Evolutionary conservation across 345 rosid genomes (phyloP), one percentile per base, ranked within the genome.

Genomic region (Boechera stricta): DNA sequence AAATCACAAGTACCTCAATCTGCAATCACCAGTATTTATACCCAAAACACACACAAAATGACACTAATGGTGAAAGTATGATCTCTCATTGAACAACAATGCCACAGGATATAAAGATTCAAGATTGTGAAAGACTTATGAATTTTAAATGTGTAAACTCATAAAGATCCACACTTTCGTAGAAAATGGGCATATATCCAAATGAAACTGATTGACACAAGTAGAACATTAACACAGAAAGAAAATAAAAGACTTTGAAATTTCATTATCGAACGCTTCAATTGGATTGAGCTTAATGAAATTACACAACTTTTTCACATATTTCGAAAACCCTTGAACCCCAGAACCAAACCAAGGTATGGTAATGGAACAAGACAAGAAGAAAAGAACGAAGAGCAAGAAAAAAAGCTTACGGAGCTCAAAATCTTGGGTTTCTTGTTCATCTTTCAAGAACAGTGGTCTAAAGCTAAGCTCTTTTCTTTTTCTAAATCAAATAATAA

Each of bases 371-470:
- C 12, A n/a, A 47, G 39, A 48, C 15, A 47, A 58, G 12, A 48
- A 48, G 51, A 45, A 44, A 42, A 12, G 16, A 60, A 28, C 29
- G 16, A 32, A 39, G 13, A 66, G 16, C 42, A 53, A 24, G 3
- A 53, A 3, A 10, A 41, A 39, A 62, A 55, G 41, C 81, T 78
- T 72, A 78, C 81, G 55, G 77, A 78, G 73, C 57, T 72, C 77
- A 38, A 66, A 72, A 24, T 72, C 64, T 66, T 78, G 68, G n/a
- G 48, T 65, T 78, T 72, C 65, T 78, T 71, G 63, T 70, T 70
- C 65, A 77, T 63, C 18, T 38, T 54, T 77, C 58, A 54, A 54
- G 16, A 62, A 64, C 31, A 71, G 52, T 45, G 56, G 38, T 44
- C 36, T 28, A 6, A 41, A 13, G 66, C 47, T 18, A 60, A 39